Conservation (phyloP, 2,329 filamentous ascomycete genomes). For the Aspergillus oerlinghausenensis region DNA sequence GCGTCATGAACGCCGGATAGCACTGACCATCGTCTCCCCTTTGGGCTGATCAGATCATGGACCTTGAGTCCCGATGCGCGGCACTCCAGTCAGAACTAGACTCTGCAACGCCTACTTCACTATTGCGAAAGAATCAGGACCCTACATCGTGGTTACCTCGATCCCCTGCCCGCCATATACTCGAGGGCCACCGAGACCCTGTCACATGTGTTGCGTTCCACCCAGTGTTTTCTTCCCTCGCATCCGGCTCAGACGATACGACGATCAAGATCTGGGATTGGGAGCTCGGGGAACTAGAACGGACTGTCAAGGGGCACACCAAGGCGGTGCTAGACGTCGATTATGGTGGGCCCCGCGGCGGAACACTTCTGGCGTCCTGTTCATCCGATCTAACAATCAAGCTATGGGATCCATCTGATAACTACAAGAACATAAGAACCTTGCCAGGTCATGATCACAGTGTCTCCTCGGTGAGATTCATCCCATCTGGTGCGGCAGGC, state of each 20-base stretch:
- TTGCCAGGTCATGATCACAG: constrained; percentile 89
- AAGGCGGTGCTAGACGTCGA: constrained; percentile 84
- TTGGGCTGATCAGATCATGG: constrained; percentile 65
- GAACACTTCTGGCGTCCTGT: constrained; percentile 75
- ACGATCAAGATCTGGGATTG: constrained; percentile 98
- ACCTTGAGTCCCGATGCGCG: constrained; percentile 72
- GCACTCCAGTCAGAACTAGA: constrained; percentile 79
- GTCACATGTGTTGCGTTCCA: constrained; percentile 91
- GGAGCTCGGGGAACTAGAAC: constrained; percentile 85
- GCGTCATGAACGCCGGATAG: background rate
- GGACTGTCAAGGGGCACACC: constrained; percentile 88
- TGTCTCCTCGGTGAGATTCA: constrained; percentile 82
- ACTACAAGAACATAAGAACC: constrained; percentile 93
- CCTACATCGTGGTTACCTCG: constrained; percentile 82
- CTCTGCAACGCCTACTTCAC: constrained; percentile 71
- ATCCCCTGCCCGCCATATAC: constrained; percentile 71
- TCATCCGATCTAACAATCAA: constrained; percentile 90
- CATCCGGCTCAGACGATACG: constrained; percentile 84
- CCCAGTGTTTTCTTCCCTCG: constrained; percentile 82
- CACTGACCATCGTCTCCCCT: constrained; percentile 7
- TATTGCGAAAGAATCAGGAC: constrained; percentile 76
- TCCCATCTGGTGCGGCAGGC: constrained; percentile 75
- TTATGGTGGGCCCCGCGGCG: constrained; percentile 78
- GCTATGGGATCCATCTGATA: constrained; percentile 85
- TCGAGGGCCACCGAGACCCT: constrained; percentile 75